Evolutionary conservation across 2,329 filamentous ascomycete species (phyloP), one percentile per base, ranked within the genome.

Genomic region (Blastomyces gilchristii): DNA sequence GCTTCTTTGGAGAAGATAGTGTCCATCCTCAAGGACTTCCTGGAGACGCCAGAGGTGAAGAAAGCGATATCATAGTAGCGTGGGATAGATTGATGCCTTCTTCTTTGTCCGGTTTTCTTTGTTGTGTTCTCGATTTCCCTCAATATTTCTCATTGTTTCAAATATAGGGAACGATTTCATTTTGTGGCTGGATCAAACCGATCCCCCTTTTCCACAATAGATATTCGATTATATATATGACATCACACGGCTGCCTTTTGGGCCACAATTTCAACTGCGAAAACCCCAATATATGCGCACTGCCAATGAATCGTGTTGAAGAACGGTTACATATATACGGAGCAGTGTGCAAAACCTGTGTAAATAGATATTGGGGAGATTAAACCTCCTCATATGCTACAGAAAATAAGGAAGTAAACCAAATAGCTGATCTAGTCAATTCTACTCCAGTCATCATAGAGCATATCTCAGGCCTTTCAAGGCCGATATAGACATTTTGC

Each of bases 1-100:
- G 79, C 77, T n/a, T 85, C 88, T 9, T 79, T 97, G 70, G 87
- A 94, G 79, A 86, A 87, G 76, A 82, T 88, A 69, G 87, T 97
- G 58, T 79, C 70, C n/a, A 92, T 96, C 69, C 78, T 97, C 73
- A 85, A 87, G 73, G 75, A 74, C 56, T 89, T 89, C 73, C 74
- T 84, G 75, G 79, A 74, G 47, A 78, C 74, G 63, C 82, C 82
- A 73, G 82, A 85, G 63, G 75, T 74, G n/a, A 76, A 80, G 66
- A 59, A 59, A 41, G 28, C 28, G 14, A 9, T 34, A 7, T 43
- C 37, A 37, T 59, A 59, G 58, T 22, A 34, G 16, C n/a, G 2
- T 22, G 8, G 18, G 9, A 59, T 41, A 45, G 22, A 39, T 56
- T 34, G n/a, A 37, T 49, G 31, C 14, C 56, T 7, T 45, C 25